Percentiles rank a stretch among this genome's conserved stretches.
These are phyloP conservation scores for Alternaria postmessia DNA, from an alignment of 2,329 filamentous ascomycete species.

Conservation along the genomic window DNA sequence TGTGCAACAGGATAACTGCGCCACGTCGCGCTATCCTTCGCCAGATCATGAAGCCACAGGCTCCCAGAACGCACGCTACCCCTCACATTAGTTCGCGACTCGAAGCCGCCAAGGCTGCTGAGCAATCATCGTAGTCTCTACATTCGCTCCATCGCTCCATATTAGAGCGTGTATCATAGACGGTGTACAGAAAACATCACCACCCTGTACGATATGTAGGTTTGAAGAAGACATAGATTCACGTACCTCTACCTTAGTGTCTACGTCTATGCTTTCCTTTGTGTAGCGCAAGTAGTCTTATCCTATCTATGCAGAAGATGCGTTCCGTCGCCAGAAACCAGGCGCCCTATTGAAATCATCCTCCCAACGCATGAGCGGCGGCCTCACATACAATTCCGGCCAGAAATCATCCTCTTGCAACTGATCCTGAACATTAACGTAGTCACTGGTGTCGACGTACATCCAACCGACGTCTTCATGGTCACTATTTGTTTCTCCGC, in stretches of 20 bases:
- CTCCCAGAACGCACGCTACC: slow-evolving; percentile 20
- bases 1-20: slow-evolving; percentile 66
- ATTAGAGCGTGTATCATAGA: slow-evolving; percentile 3
- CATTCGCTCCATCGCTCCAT: background rate
- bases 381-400: background rate
- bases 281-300: background rate
- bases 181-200: slow-evolving; percentile 1
- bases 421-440: background rate
- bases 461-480: slow-evolving; percentile 7
- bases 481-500: background rate
- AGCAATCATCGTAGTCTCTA: slow-evolving; percentile 24
- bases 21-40: slow-evolving; percentile 43
- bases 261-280: no score
- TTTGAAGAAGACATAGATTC: background rate
- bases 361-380: slow-evolving; percentile 2
- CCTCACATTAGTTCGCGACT: slow-evolving; percentile 35
- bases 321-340: slow-evolving; percentile 2
- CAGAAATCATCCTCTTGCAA: background rate
- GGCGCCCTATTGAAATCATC: background rate
- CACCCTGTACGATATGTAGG: slow-evolving; percentile 17
- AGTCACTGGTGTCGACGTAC: background rate
- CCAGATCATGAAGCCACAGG: slow-evolving; percentile 38
- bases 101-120: slow-evolving; percentile 24
- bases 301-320: slow-evolving; percentile 1
- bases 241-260: background rate